Percentiles rank a stretch among this genome's conserved stretches.
Evolutionary conservation across 495 filamentous ascomycete genomes (phyloP).

Genomic region (Podospora didyma): DNA sequence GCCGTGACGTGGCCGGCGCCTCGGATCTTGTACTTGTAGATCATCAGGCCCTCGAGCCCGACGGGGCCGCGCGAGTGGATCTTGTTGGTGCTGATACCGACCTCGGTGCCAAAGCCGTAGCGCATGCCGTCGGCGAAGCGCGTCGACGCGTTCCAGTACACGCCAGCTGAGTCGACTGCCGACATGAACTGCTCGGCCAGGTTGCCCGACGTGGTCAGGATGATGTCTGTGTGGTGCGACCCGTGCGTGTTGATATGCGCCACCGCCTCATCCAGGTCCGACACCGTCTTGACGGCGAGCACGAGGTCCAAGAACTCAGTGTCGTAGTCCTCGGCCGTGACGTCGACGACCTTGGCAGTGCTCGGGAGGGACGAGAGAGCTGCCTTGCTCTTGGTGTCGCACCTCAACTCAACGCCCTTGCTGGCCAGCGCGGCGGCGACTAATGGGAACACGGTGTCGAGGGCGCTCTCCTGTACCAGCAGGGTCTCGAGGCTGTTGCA

Average conservation of each 20-base stretch:
- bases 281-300: conserved; percentile 79
- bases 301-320: conserved; percentile 88
- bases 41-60: conserved; percentile 89
- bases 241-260: conserved; percentile 86
- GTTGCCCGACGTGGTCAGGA: conserved; percentile 64
- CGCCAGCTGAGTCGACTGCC: conserved; percentile 81
- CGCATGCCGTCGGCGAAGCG: conserved; percentile 95
- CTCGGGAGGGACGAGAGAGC: conserved; percentile 47
- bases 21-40: conserved; percentile 89
- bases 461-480: conserved; percentile 72
- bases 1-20: conserved; percentile 74
- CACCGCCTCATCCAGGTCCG: conserved; percentile 64
- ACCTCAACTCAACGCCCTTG: conserved; percentile 80
- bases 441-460: conserved; percentile 61
- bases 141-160: conserved; percentile 95
- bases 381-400: conserved; percentile 63
- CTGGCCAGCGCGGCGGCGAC: conserved; percentile 67
- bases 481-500: conserved; percentile 92
- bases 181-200: conserved; percentile 76
- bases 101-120: conserved; percentile 96
- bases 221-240: conserved; percentile 92
- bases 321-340: conserved; percentile 65
- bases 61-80: conserved; percentile 93
- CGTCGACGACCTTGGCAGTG: conserved; percentile 51
- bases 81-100: conserved; percentile 98